Base-by-base conservation (phyloP, 352 stramenopile species). In the Peronospora tabacina region DNA sequence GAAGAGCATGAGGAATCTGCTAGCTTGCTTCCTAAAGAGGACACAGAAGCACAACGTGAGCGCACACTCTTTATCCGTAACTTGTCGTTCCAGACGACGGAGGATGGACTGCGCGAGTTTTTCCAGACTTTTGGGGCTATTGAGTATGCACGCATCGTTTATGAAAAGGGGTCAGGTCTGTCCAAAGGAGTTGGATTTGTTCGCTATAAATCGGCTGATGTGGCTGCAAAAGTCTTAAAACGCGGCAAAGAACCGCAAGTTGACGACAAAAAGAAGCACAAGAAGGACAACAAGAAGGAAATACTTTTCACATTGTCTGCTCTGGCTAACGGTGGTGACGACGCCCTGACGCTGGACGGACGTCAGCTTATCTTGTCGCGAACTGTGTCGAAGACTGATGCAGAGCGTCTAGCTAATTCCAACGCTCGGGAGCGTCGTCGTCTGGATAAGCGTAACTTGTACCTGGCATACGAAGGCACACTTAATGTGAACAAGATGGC, bases 371-470 rank as follows among this genome's bases (percentile, higher is more conserved):
- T 77, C 40, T 47, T 92, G 33, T 77, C 82, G n/a, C 75, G 74
- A 24, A 67, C 78, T 20, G 76, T 92, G 30, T 73, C 66, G 11
- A 90, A 90, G 53, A 69, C 70, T 7, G 76, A 92, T 36, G 82
- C 82, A 6, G 70, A 74, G 16, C 70, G 77, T 1, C 53, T 92
- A 13, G 60, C 74, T 5, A 71, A 85, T 41, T 49, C 64, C 13
- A 85, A 83, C 42, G 68, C 70, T 38, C 69, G 74, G 41, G 73
- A 87, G 32, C 69, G 66, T 41, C 65, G 68, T 35, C 68, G 70
- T 16, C 91, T 94, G 45, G 95, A 98, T 73, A 96, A 96, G 61
- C 89, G 95, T 48, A 98, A 98, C 61, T 60, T 98, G 57, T 98
- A 98, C 64, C 57, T 98, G 45, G 88, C 93, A 26, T 90, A 95